Conservation (phyloP, 2,329 filamentous ascomycete species). For the Curvularia sp. region DNA sequence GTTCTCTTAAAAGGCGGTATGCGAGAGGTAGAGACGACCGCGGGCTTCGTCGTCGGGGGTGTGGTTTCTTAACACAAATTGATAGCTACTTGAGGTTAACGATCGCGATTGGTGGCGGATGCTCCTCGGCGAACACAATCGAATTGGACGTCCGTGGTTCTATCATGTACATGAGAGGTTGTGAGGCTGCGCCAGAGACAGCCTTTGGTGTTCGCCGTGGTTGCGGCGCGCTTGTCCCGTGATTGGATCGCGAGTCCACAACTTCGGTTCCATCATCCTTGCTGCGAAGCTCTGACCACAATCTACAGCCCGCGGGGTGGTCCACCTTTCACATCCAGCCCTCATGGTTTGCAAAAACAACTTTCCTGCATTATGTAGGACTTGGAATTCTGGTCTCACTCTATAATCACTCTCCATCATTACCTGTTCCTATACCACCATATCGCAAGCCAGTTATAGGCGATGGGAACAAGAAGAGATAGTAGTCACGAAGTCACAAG, state of each 20-base stretch:
- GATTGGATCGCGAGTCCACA: slow-evolving; percentile 29
- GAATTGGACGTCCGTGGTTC: neutral
- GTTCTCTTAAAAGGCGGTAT: slow-evolving; percentile 15
- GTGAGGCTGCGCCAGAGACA: slow-evolving; percentile 11
- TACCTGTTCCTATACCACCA: neutral
- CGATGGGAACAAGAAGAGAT: neutral
- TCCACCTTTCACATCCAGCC: neutral
- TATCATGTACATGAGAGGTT: slow-evolving; percentile 4
- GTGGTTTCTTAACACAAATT: neutral
- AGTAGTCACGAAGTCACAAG: neutral
- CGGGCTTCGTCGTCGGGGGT: slow-evolving; percentile 1
- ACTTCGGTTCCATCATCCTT: slow-evolving; percentile 19
- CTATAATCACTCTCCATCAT: neutral
- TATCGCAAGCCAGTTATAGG: neutral
- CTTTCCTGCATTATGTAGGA: neutral
- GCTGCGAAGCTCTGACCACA: slow-evolving; percentile 13
- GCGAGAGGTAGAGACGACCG: neutral
- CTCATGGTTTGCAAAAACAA: neutral
- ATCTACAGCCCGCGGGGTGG: neutral
- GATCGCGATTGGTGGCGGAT: neutral
- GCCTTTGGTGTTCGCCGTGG: slow-evolving; percentile 17
- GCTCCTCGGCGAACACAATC: neutral
- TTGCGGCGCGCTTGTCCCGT: slow-evolving; percentile 23
- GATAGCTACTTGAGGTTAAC: neutral
- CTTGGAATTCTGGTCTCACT: neutral